Percentiles rank a stretch among this genome's conserved stretches.
phyloP scores from a whole-genome alignment of 768 basidiomycete genomes.

The Boletus rufocinnamomeus region DNA sequence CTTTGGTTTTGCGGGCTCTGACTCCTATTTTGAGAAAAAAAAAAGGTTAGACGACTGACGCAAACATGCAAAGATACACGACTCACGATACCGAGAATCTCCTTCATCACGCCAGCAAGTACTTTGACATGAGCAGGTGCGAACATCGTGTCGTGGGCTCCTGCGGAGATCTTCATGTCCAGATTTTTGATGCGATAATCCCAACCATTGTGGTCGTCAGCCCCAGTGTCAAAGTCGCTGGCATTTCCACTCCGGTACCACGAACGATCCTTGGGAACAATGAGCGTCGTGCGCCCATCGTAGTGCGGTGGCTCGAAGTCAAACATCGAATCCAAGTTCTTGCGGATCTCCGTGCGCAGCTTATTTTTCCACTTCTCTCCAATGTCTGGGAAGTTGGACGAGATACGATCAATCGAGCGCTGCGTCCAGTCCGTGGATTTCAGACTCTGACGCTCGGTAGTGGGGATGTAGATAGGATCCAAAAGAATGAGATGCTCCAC shows the following conservation, averaged over 20 bases:
- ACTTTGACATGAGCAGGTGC: slow-evolving; percentile 35
- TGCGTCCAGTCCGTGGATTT: slow-evolving; percentile 36
- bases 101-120: slow-evolving; percentile 29
- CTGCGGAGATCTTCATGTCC: slow-evolving; percentile 31
- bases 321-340: slow-evolving; percentile 37
- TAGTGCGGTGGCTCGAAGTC: slow-evolving; percentile 33
- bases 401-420: slow-evolving; percentile 33
- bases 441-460: slow-evolving; percentile 29
- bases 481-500: slow-evolving; percentile 31
- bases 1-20: background rate
- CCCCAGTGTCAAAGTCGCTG: slow-evolving; percentile 33
- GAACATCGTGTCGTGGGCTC: slow-evolving; percentile 36
- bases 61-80: background rate
- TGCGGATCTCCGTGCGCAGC: slow-evolving; percentile 32
- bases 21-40: background rate
- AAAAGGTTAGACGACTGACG: slow-evolving; percentile 3
- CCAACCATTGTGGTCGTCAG: slow-evolving; percentile 36
- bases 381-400: slow-evolving; percentile 34
- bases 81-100: slow-evolving; percentile 18
- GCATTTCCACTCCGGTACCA: slow-evolving; percentile 34
- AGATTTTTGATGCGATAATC: slow-evolving; percentile 29
- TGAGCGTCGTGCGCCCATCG: slow-evolving; percentile 24
- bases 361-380: slow-evolving; percentile 36
- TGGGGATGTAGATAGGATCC: slow-evolving; percentile 34
- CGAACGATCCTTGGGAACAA: slow-evolving; percentile 35